Base-by-base conservation (phyloP, 306 rosid genomes). In the Ziziphus jujuba region DNA sequence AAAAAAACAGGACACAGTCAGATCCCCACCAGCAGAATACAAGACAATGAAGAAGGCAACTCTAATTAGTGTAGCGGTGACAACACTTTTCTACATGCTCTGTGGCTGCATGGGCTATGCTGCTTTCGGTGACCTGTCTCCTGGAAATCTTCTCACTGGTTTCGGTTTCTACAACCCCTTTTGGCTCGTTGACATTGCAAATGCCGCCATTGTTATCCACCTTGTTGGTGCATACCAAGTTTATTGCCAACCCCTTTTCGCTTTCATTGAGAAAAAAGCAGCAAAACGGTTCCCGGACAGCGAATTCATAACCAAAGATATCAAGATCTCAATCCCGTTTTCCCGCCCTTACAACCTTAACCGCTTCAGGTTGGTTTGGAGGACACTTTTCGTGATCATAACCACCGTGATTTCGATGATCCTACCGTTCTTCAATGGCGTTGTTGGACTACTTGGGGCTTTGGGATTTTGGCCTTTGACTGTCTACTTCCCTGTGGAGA, bases 151-250 rank as follows among this genome's bases (percentile, higher is more conserved):
- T 60, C 84, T 90, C 35, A 83, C 91, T 4, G 96, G 93, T 17
- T 84, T 81, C 24, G 96, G 95, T 4, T 87, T 85, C 84, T 87
- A 80, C 17, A 87, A 90, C 63, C 96, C 96, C 1, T 87, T 17
- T 28, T 81, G 96, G 96, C 91, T 90, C 9, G 57, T 90, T 13
- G 95, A 90, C 89, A 85, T 90, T 23, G 96, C 96, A 63, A 90
- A 90, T 55, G 85, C 77, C 16, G 89, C 95, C 70, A 87, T 90
- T 19, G 95, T 90, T 4, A 56, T 90, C 71, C 96, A 90, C 84
- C 95, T 90, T 38, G 75, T 87, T 55, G 96, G 96, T 54, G 92
- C 96, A 51, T 90, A 79, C 86, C 96, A 90, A 71, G 96, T 87
- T 52, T 87, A 73, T 63, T 72, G 77, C 65, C 96, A 90, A 40